Conservation (phyloP, 371 early-diverging fungal species). For the Apophysomyces variabilis region DNA sequence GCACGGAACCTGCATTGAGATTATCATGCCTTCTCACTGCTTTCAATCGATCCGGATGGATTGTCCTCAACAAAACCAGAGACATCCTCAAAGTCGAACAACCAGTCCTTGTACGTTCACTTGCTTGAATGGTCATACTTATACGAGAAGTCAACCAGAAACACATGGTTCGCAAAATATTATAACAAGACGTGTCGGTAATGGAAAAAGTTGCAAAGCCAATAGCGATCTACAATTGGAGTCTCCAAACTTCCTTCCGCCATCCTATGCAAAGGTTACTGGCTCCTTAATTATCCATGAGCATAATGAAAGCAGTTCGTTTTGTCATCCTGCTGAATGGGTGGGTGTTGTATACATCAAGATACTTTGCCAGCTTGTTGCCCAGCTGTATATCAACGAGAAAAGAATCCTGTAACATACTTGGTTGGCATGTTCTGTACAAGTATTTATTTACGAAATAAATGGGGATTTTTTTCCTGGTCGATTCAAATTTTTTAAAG, state of each 20-base stretch:
- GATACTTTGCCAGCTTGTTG: neutral
- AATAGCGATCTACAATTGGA: too few species aligned
- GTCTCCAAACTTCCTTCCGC: too few species aligned
- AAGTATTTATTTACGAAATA: neutral
- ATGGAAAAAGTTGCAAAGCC: too few species aligned
- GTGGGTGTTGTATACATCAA: neutral
- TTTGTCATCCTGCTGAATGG: neutral
- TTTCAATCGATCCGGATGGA: neutral
- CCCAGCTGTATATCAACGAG: neutral
- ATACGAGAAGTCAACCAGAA: too few species aligned
- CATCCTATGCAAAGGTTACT: too few species aligned
- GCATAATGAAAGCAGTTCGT: too few species aligned
- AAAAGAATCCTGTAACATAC: neutral
- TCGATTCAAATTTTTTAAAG: neutral
- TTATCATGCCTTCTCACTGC: neutral
- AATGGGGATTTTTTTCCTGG: neutral
- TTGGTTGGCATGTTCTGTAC: constrained; percentile 1
- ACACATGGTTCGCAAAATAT: too few species aligned
- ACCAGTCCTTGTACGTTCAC: neutral
- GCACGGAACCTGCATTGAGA: neutral
- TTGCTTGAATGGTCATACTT: neutral
- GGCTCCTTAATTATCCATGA: too few species aligned
- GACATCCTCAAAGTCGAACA: neutral
- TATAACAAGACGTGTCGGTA: too few species aligned
- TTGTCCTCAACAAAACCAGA: neutral